phyloP scores from a whole-genome alignment of 352 stramenopile genomes.

The Phytophthora ohioensis region DNA sequence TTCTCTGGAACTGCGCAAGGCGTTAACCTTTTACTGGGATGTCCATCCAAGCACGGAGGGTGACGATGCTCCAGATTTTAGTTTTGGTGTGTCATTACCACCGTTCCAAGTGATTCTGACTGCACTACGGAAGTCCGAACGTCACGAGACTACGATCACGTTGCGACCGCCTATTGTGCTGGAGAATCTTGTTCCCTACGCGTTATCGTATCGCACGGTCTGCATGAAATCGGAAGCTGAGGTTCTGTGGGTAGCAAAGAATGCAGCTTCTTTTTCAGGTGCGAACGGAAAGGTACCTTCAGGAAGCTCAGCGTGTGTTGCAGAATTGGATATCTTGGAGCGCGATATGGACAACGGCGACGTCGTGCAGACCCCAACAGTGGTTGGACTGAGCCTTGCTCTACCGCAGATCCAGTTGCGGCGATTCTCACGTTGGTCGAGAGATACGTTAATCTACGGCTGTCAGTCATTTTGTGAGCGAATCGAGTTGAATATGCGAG shows the following conservation, averaged over 20 bases:
- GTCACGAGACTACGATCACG: constrained; percentile 77
- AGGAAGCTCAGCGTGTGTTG: constrained; percentile 62
- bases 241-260: constrained; percentile 68
- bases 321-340: constrained; percentile 76
- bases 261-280: constrained; percentile 73
- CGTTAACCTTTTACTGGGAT: constrained; percentile 85
- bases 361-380: constrained; percentile 56
- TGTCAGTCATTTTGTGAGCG: constrained; percentile 66
- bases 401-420: constrained; percentile 68
- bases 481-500: constrained; percentile 72
- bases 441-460: constrained; percentile 75
- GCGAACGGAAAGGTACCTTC: constrained; percentile 63
- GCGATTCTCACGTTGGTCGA: constrained; percentile 64
- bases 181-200: constrained; percentile 83
- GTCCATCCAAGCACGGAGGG: constrained; percentile 47
- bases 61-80: constrained; percentile 22
- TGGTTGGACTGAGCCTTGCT: constrained; percentile 77
- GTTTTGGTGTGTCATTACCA: constrained; percentile 60
- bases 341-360: constrained; percentile 47
- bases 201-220: constrained; percentile 75
- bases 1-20: constrained; percentile 66
- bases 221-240: constrained; percentile 82
- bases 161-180: constrained; percentile 73
- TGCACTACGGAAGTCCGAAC: constrained; percentile 74
- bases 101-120: constrained; percentile 85